These are phyloP conservation scores for Rosa lucieae DNA, from an alignment of 306 rosid species.

Conservation along the genomic window DNA sequence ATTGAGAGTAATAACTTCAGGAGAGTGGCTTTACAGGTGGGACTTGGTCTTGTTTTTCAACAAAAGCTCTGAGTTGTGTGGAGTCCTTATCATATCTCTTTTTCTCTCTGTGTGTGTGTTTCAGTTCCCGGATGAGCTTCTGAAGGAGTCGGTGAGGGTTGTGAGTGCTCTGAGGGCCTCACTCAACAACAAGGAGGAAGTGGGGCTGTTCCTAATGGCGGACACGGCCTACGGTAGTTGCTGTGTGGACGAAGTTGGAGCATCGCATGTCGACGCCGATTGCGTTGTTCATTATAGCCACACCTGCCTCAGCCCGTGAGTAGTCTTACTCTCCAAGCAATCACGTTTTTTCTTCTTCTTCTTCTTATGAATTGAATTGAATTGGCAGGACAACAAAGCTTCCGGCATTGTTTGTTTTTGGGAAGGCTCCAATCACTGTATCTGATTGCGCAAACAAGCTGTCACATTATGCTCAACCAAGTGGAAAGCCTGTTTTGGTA, in stretches of 20 bases:
- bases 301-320: constrained; percentile 91
- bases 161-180: constrained; percentile 49
- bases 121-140: constrained; percentile 81
- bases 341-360: not conserved
- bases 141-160: constrained; percentile 69
- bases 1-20: constrained; percentile 52
- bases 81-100: too few species aligned
- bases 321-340: not conserved
- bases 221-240: constrained; percentile 93
- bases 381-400: constrained; percentile 69
- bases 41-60: too few species aligned
- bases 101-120: too few species aligned
- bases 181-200: constrained; percentile 36
- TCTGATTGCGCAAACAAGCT: constrained; percentile 51
- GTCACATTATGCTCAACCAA: constrained; percentile 34
- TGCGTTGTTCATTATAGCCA: constrained; percentile 89
- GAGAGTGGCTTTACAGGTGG: constrained; percentile 62
- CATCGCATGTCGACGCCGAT: constrained; percentile 69
- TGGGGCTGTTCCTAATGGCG: constrained; percentile 70
- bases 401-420: constrained; percentile 76
- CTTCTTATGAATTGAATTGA: not conserved
- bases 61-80: too few species aligned
- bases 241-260: constrained; percentile 94
- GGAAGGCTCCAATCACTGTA: constrained; percentile 60
- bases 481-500: constrained; percentile 63